phyloP scores from a whole-genome alignment of 1,139 yeast genomes.

The Schizosaccharomyces versatilis region DNA sequence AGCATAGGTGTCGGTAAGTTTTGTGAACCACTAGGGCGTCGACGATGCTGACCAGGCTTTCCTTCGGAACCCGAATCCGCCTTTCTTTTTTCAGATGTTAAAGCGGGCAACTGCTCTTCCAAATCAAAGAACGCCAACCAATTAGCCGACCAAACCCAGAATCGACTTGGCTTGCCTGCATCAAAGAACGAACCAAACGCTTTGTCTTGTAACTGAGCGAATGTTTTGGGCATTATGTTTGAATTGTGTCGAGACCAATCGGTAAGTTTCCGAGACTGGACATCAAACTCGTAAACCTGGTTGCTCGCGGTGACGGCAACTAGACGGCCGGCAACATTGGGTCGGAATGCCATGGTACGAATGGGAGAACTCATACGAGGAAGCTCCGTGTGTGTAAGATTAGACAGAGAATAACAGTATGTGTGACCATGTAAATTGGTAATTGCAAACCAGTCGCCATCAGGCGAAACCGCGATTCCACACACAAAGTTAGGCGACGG shows the following conservation, averaged over 20 bases:
- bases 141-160: constrained; percentile 76
- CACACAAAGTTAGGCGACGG: constrained; percentile 11
- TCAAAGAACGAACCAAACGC: constrained; percentile 45
- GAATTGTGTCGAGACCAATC: constrained; percentile 64
- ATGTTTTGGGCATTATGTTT: constrained; percentile 49
- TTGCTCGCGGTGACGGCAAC: constrained; percentile 54
- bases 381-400: constrained; percentile 9
- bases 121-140: constrained; percentile 67
- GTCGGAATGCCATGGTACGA: constrained; percentile 39
- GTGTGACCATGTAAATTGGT: constrained; percentile 46
- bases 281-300: constrained; percentile 44
- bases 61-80: constrained; percentile 34
- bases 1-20: neutral
- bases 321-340: constrained; percentile 24
- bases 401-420: constrained; percentile 27
- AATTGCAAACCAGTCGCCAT: constrained; percentile 28
- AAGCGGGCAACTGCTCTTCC: constrained; percentile 33
- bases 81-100: constrained; percentile 21
- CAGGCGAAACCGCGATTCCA: constrained; percentile 28
- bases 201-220: constrained; percentile 38
- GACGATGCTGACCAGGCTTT: neutral
- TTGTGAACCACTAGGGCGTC: neutral
- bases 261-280: constrained; percentile 26
- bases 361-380: constrained; percentile 38
- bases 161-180: constrained; percentile 21